Evolutionary conservation across 805 yeast genomes (phyloP).

Genomic region (Ogataea methylovora): DNA sequence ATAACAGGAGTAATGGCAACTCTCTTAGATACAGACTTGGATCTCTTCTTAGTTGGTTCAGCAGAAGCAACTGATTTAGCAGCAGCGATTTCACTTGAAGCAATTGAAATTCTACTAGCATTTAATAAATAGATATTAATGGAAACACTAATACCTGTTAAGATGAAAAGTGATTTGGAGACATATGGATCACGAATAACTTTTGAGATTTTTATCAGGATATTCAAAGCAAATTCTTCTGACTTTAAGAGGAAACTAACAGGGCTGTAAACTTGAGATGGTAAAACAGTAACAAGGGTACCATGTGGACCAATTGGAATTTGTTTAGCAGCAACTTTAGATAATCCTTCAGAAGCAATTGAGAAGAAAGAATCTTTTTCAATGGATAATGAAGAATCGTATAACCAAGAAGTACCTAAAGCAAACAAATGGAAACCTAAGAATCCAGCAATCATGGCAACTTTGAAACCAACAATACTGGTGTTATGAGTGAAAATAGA

Average conservation of each 20-base stretch:
- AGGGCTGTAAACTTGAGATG: conserved; percentile 53
- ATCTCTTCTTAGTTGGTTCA: conserved; percentile 2
- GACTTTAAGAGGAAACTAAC: conserved; percentile 44
- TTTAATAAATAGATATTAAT: conserved; percentile 81
- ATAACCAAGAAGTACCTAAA: conserved; percentile 65
- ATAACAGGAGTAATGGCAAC: conserved; percentile 1
- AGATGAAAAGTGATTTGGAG: conserved; percentile 67
- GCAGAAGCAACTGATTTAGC: conserved; percentile 4
- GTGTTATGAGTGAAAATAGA: conserved; percentile 29
- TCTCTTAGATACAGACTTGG: background rate
- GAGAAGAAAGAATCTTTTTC: conserved; percentile 15
- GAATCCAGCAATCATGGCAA: conserved; percentile 52
- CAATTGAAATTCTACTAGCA: conserved; percentile 51
- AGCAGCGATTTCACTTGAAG: background rate
- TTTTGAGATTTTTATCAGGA: conserved; percentile 48
- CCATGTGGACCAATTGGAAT: conserved; percentile 36
- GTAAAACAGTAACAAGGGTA: conserved; percentile 48
- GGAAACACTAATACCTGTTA: conserved; percentile 66
- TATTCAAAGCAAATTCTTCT: conserved; percentile 51
- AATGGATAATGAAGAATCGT: conserved; percentile 33
- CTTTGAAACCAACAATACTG: conserved; percentile 46
- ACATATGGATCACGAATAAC: conserved; percentile 77
- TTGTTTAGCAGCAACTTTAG: conserved; percentile 34
- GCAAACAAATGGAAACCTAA: conserved; percentile 60
- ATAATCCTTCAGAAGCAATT: conserved; percentile 24